Base-by-base conservation (phyloP, 2,329 filamentous ascomycete species). In the Trichoderma koningii region DNA sequence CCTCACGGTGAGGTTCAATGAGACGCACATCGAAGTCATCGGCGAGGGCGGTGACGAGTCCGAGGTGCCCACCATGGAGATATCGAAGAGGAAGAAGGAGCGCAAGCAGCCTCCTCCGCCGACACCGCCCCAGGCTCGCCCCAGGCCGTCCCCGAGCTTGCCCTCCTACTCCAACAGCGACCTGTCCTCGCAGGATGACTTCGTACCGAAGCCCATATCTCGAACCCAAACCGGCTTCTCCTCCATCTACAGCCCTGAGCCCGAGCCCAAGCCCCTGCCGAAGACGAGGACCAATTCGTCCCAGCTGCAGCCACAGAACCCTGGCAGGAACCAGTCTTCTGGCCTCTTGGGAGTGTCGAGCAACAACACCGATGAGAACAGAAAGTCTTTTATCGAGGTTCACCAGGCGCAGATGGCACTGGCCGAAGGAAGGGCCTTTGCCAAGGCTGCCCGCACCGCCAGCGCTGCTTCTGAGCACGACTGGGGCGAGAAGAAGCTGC, bases 1-100 rank as follows among this genome's bases (percentile, higher is more conserved):
- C 10, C 80, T 95, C 67, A 80, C 80, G 5, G 93, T 97, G 42
- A 86, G 83, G 64, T 97, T 97, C 72, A 85, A 84, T 60, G 87
- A 91, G 70, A 84, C 83, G 10, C 82, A 84, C 63, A 93, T 93
- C 7, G 89, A 92, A 53, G 78, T 97, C 67, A 97, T 98, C 72
- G 94, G 94, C 53, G 89, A 94, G 76, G 94, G 94, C 65, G 94
- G 94, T 41, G 94, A 97, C 72, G 93, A 97, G 75, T 89, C 90
- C 63, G 87, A 91, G 62, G 79, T 84, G 9, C 90, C 91, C 1
- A 85, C 88, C 1, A 80, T 87, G 21, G 90, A 95, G 73, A 89
- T 97, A 63, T 88, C 87, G 5, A 83, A 81, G 73, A 80, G 79
- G 68, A 88, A 84, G 75, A 80, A 72, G 69, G 61, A 72, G 34